Conservation (phyloP, 345 rosid genomes). For the Corchorus olitorius region DNA sequence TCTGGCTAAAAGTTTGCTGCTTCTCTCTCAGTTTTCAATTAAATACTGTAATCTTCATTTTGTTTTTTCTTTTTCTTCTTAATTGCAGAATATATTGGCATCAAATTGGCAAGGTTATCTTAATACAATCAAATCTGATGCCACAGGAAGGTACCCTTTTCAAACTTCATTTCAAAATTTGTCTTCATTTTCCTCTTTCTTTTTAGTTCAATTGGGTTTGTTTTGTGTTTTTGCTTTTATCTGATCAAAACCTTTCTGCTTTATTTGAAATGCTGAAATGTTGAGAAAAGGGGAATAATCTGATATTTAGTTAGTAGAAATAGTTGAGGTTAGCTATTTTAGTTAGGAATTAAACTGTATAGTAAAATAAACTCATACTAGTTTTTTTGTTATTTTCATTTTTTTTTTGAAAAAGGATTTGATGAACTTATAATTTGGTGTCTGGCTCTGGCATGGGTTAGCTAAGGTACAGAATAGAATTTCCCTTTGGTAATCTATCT, state of each 20-base stretch:
- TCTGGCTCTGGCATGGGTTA: not conserved
- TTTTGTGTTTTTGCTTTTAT: not conserved
- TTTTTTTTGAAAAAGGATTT: not conserved
- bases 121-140: constrained; percentile 78
- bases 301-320: constrained; percentile 1
- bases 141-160: constrained; percentile 69
- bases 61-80: not conserved
- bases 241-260: not conserved
- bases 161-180: not conserved
- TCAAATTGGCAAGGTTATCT: constrained; percentile 85
- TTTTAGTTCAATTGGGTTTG: not conserved
- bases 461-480: not conserved
- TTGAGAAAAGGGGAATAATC: not conserved
- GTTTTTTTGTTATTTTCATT: not conserved
- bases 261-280: not conserved
- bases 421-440: not conserved
- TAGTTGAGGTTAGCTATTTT: not conserved
- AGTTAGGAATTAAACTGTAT: not conserved
- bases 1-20: not conserved
- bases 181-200: not conserved
- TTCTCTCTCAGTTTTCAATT: not conserved
- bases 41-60: not conserved
- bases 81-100: constrained; percentile 63
- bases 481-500: not conserved
- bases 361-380: not conserved